A percentile compares a stretch with the other conserved stretches of the same genome.
Evolutionary conservation across 169 alveolate species (phyloP).

Genomic region (Plasmodium cynomolgi): DNA sequence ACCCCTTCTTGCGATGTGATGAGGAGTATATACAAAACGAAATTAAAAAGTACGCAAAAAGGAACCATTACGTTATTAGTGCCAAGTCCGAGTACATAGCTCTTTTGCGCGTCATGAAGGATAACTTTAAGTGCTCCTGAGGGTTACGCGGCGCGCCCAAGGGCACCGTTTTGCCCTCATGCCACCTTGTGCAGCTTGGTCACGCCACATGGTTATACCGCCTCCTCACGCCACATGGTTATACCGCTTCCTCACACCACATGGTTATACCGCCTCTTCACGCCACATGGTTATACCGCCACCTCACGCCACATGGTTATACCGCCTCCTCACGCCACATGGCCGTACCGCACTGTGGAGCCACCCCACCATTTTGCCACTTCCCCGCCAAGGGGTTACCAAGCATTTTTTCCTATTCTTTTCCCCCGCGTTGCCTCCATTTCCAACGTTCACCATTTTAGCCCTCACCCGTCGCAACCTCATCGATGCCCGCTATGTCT

Average conservation of each 20-base stretch:
- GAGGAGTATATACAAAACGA: slow-evolving; percentile 1
- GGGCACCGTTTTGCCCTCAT: not conserved
- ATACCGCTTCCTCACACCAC: not conserved
- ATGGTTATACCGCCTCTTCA: too few relatives aligned
- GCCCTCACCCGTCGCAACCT: not conserved
- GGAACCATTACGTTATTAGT: slow-evolving; percentile 21
- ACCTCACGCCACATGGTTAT: not conserved
- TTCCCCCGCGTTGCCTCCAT: not conserved
- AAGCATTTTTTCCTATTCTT: not conserved
- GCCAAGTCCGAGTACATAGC: slow-evolving; percentile 6
- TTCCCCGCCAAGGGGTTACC: not conserved
- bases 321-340: not conserved
- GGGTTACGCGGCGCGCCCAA: not conserved
- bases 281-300: not conserved
- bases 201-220: not conserved
- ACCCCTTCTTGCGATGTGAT: slow-evolving; percentile 55
- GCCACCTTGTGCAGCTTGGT: not conserved
- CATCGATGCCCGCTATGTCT: not conserved
- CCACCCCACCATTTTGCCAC: not conserved
- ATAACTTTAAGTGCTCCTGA: slow-evolving; percentile 12
- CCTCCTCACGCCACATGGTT: not conserved
- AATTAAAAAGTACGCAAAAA: slow-evolving; percentile 31
- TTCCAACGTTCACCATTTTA: not conserved
- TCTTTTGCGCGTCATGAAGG: slow-evolving; percentile 54
- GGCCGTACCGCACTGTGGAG: not conserved